Evolutionary conservation across 2,329 filamentous ascomycete genomes (phyloP).

Genomic region (Rhinocladiella similis): DNA sequence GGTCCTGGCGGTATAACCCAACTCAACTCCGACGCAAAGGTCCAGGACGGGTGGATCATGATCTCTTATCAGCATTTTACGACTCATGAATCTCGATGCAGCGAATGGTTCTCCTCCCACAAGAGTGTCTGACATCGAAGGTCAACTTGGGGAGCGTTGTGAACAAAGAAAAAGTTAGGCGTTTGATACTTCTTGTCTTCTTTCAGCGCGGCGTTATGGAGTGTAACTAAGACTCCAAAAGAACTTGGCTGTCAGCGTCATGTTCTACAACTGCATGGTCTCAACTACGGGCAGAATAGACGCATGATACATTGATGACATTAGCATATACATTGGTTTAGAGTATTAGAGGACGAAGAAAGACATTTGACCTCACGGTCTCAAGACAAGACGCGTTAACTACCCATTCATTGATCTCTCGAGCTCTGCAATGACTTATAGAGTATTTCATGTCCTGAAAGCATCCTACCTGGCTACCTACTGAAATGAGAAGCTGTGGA

Average conservation of each 20-base stretch:
- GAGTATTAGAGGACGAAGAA: not conserved
- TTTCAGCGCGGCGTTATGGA: too few species aligned
- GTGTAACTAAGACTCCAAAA: too few species aligned
- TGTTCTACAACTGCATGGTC: too few species aligned
- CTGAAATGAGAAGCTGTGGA: too few species aligned
- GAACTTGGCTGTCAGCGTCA: too few species aligned
- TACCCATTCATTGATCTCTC: not conserved
- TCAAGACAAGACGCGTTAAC: not conserved
- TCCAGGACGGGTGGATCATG: not conserved
- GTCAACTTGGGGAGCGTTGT: too few species aligned
- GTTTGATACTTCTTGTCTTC: too few species aligned
- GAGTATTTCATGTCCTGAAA: too few species aligned
- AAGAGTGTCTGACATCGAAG: too few species aligned
- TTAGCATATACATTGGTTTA: not conserved
- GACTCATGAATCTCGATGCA: slow-evolving; percentile 13
- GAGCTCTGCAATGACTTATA: too few species aligned
- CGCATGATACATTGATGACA: not conserved
- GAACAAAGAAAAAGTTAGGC: too few species aligned
- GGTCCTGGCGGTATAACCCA: slow-evolving; percentile 17
- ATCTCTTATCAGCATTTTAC: not conserved
- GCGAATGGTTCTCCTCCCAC: not conserved
- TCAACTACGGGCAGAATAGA: not conserved
- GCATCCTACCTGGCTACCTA: too few species aligned
- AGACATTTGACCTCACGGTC: not conserved
- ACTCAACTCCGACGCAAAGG: not conserved